Evolutionary conservation across 2,329 filamentous ascomycete genomes (phyloP), one percentile per base, ranked within the genome.

Genomic region (Raffaelea albimanens): DNA sequence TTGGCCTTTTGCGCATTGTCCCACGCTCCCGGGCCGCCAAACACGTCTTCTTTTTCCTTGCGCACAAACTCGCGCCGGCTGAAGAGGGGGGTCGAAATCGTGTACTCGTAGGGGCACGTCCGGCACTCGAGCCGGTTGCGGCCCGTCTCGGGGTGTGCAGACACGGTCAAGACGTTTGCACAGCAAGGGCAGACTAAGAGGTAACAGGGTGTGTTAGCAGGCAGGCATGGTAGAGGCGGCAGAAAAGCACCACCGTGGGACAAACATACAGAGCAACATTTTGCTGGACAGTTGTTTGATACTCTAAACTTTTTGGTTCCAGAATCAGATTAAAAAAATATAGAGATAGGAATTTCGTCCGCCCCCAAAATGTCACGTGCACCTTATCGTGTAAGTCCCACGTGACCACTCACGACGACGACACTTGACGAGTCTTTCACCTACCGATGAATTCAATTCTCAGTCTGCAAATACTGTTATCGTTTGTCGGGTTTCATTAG

Each of bases 81-180:
- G 68, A 81, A 95, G 67, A 88, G 85, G 51, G 82, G 80, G 58
- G 83, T 78, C 55, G 83, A 82, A 59, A 97, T 83, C 49, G 85
- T 72, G 66, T 88, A 89, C 64, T 94, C 83, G 71, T 95, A 98
- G 4, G 93, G 91, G 58, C 93, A 98, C 49, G 89, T 95, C 50
- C 88, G 86, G 70, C 93, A 98, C 67, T 95, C 88, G 66, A 97
- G 88, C 49, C 89, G 84, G 71, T 96, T 96, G 58, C 68, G 69
- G 50, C 74, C 72, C 44, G 67, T 70, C 53, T 69, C 72, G 1
- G 55, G 53, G 54, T 73, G 73, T 44, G 71, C 63, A 50, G 80
- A 81, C 58, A 91, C 82, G 59, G 84, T 87, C 61, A 93, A 80
- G 66, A 88, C 82, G 71, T 91, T 93, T 66, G 82, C 82, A 73